These are phyloP conservation scores for Takakia lepidozioides DNA, from an alignment of 225 moss, liverwort and hornwort genomes.

Conservation along the genomic window DNA sequence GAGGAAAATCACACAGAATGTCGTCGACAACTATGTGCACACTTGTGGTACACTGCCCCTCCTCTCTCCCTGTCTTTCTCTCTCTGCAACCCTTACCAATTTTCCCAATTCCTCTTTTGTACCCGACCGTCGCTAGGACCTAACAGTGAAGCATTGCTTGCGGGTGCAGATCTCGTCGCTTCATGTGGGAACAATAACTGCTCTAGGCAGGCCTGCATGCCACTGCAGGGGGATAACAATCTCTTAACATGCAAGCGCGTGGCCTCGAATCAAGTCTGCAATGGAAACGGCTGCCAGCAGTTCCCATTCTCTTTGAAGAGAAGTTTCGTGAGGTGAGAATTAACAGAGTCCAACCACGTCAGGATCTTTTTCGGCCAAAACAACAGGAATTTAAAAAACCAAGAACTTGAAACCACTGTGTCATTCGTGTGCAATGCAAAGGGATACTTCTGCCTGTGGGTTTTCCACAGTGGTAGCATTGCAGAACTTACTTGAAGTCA, in stretches of 20 bases:
- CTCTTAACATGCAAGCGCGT: constrained; percentile 31
- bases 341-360: too few relatives aligned
- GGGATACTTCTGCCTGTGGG: neutral
- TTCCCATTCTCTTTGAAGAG: constrained; percentile 22
- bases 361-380: too few relatives aligned
- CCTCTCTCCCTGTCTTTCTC: neutral
- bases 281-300: constrained; percentile 26
- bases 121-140: neutral
- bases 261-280: constrained; percentile 19
- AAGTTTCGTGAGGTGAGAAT: constrained; percentile 28
- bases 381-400: neutral
- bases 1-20: constrained; percentile 23
- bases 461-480: neutral
- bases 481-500: too few relatives aligned
- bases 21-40: constrained; percentile 17
- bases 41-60: constrained; percentile 19
- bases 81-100: constrained; percentile 3
- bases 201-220: constrained; percentile 32
- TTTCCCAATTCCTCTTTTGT: neutral
- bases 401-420: neutral
- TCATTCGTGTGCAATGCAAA: neutral
- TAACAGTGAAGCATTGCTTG: neutral
- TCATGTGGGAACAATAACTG: constrained; percentile 20
- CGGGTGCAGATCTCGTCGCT: constrained; percentile 23
- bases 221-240: constrained; percentile 22